Evolutionary conservation across 2,329 filamentous ascomycete genomes (phyloP).

Genomic region (Thelonectria olida): DNA sequence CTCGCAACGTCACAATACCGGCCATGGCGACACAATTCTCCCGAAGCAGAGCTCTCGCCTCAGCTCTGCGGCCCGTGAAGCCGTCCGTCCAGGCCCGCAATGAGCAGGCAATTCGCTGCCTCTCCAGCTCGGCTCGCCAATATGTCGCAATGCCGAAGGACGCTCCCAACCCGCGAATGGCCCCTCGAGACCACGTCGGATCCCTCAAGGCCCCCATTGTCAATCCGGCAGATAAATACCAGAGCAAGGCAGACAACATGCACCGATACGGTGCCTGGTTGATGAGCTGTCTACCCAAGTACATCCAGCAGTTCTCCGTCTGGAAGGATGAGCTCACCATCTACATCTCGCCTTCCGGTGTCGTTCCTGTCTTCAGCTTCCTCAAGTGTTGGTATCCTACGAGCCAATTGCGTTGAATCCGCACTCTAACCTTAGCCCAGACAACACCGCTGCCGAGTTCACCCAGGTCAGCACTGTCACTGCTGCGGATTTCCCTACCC

Average conservation of each 20-base stretch:
- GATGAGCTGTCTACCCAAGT: constrained; percentile 96
- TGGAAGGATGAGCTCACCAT: constrained; percentile 99
- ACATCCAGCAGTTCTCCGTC: constrained; percentile 98
- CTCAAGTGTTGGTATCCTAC: constrained; percentile 72
- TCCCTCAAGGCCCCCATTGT: constrained; percentile 81
- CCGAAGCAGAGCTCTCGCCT: constrained; percentile 64
- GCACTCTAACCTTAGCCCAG: constrained; percentile 48
- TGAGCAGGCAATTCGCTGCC: constrained; percentile 56
- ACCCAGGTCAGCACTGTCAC: constrained; percentile 94
- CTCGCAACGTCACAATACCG: constrained; percentile 44
- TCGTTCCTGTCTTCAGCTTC: constrained; percentile 93
- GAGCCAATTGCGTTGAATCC: constrained; percentile 1
- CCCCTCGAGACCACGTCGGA: constrained; percentile 65
- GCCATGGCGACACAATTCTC: constrained; percentile 70
- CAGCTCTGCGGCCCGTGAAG: constrained; percentile 64
- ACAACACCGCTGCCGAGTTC: constrained; percentile 97
- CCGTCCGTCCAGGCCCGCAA: constrained; percentile 52
- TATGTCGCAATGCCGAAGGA: constrained; percentile 68
- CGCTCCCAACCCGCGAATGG: constrained; percentile 72
- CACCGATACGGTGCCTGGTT: constrained; percentile 97
- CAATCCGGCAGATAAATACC: constrained; percentile 93
- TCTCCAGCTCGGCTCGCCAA: constrained; percentile 59
- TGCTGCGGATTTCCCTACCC: constrained; percentile 93
- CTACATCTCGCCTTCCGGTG: constrained; percentile 87
- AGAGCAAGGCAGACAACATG: constrained; percentile 84